Percentiles rank a stretch among this genome's conserved stretches.
Conservation (phyloP, 139 green algal species). For the Spirogloea muscicola region DNA sequence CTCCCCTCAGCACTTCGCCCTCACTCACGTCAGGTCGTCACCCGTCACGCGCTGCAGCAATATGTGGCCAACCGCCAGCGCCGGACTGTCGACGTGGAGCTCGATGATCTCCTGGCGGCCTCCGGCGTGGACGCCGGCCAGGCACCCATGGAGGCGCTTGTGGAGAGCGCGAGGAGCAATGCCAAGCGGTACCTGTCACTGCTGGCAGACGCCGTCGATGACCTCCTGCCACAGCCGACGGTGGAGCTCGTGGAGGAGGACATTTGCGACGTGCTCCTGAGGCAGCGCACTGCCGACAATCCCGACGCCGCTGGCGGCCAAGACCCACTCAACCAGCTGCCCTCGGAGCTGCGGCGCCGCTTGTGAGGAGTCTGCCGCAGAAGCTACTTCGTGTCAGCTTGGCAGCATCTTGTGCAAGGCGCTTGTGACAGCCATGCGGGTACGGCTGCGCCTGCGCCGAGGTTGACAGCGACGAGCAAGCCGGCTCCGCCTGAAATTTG, state of each 20-base stretch:
- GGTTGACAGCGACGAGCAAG: neutral
- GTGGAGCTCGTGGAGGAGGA: conserved; percentile 52
- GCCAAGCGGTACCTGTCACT: conserved; percentile 71
- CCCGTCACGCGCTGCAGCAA: too few species aligned
- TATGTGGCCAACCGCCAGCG: neutral
- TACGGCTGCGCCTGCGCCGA: neutral
- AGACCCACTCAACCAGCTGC: conserved; percentile 55
- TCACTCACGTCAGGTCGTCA: too few species aligned
- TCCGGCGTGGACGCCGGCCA: too few species aligned
- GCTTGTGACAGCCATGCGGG: neutral
- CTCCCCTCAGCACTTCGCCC: too few species aligned
- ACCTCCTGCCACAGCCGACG: conserved; percentile 58
- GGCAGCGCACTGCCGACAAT: conserved; percentile 28
- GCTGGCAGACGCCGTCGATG: conserved; percentile 76
- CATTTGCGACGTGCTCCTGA: conserved; percentile 74
- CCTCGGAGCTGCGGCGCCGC: conserved; percentile 70
- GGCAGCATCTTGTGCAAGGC: too few species aligned
- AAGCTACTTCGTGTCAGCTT: too few species aligned
- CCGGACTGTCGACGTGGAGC: conserved; percentile 6
- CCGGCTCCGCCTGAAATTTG: neutral
- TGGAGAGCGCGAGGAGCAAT: conserved; percentile 67
- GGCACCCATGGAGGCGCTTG: conserved; percentile 57
- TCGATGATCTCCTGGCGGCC: conserved; percentile 1
- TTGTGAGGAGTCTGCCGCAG: too few species aligned
- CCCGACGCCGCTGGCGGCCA: neutral